Base-by-base conservation (phyloP, 2,329 filamentous ascomycete genomes). In the Sporothrix variecibatus region DNA sequence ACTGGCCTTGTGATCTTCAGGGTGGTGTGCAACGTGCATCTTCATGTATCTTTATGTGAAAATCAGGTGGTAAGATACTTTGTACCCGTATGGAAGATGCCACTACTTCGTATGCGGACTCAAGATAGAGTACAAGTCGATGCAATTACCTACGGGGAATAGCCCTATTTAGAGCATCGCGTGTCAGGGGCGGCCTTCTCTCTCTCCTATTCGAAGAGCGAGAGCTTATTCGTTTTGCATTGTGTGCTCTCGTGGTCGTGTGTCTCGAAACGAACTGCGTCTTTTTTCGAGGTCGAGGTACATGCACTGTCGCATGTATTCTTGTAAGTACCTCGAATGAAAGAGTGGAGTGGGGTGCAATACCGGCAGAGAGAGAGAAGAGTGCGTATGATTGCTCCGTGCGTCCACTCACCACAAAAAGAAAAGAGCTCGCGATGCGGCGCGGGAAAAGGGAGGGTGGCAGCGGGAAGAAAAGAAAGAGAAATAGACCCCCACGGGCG, bases 401-500 rank as follows among this genome's bases (percentile, higher is more conserved):
- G 34, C 34, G 34, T 34, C 34, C 34, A 34, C 34, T 34, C 34
- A 34, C 34, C 34, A 17, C 56, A 31, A 60, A 60, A 20, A 17
- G 34, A 34, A 38, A 64, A 38, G 38, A 46, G 38, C 62, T 46
- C 38, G 28, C 23, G 23, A 28, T 28, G 62, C 23, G 62, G 38
- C 38, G 38, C 62, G 62, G 38, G 12, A 67, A 65, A 28, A 26
- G 26, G 23, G 43, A 49, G 64, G 43, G 40, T 49, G 65, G 26
- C 43, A 49, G 26, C 38, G 62, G 62, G 15, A 67, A 12, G 62
- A 43, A 12, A 51, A 51, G 65, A 34, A 34, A 34, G 5, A 34
- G 34, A 34, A 34, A 3, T n/a, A 49, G 65, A 68, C 65, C 65
- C 65, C 65, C 65, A 68, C 65, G 65, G 43, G 26, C 65, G 65